Evolutionary conservation across 1,284 basidiomycete genomes (phyloP).

Genomic region (Naganishia albida): DNA sequence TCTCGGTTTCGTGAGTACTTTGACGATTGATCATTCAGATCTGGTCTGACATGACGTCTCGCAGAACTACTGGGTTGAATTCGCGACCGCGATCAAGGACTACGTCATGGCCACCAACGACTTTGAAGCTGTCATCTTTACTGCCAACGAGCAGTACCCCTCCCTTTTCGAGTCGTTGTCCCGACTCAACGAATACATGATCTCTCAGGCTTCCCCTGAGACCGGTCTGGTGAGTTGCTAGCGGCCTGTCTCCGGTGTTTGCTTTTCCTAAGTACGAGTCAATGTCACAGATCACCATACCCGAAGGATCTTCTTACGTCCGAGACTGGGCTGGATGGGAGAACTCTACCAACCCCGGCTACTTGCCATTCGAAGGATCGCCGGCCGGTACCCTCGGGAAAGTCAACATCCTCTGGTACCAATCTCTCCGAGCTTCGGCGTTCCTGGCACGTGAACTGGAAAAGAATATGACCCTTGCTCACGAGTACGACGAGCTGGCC

Average conservation of each 20-base stretch:
- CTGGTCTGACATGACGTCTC: neutral
- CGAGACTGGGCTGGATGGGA: constrained; percentile 25
- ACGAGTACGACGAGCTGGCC: constrained; percentile 5
- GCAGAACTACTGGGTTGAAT: constrained; percentile 17
- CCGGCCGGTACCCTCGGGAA: constrained; percentile 11
- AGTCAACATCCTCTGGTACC: constrained; percentile 20
- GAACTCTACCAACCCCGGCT: constrained; percentile 11
- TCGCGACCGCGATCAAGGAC: constrained; percentile 12
- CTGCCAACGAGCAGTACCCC: constrained; percentile 15
- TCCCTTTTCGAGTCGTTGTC: constrained; percentile 10
- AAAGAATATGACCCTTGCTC: neutral
- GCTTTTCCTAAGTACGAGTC: neutral
- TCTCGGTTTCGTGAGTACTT: constrained; percentile 12
- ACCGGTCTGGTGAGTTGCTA: constrained; percentile 4
- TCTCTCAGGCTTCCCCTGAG: neutral
- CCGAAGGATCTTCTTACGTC: constrained; percentile 10
- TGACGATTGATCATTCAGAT: neutral
- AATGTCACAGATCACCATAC: constrained; percentile 1
- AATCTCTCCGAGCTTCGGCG: constrained; percentile 10
- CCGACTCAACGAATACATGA: constrained; percentile 13
- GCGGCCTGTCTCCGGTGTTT: neutral
- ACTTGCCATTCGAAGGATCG: constrained; percentile 15
- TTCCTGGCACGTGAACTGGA: constrained; percentile 1
- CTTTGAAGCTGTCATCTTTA: constrained; percentile 9
- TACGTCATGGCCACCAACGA: constrained; percentile 11